Evolutionary conservation across 495 filamentous ascomycete species (phyloP).

Genomic region (Penicillium manginii): DNA sequence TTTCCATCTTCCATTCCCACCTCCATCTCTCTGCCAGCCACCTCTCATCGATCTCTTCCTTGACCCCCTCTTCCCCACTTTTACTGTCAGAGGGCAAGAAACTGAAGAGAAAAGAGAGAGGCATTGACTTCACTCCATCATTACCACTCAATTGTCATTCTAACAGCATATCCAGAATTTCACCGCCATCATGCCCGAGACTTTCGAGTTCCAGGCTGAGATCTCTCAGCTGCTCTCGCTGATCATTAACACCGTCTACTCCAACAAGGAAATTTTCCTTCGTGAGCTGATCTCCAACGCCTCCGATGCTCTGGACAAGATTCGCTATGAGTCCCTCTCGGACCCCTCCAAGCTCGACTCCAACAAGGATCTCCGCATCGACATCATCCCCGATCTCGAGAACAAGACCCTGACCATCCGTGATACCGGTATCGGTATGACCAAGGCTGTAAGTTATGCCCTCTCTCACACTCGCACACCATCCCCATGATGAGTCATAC

Average conservation of each 20-base stretch:
- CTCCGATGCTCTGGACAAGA: conserved; percentile 99
- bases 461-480: background rate
- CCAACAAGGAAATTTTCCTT: conserved; percentile 99
- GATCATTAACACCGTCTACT: conserved; percentile 99
- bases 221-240: conserved; percentile 99
- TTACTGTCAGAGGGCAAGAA: background rate
- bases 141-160: background rate
- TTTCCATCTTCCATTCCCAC: conserved; percentile 1
- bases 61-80: background rate
- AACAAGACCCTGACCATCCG: conserved; percentile 95
- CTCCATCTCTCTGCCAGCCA: too few relatives aligned
- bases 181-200: conserved; percentile 79
- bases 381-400: conserved; percentile 96
- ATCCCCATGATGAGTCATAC: background rate
- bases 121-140: background rate
- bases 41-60: background rate
- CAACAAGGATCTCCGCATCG: conserved; percentile 95
- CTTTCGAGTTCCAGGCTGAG: conserved; percentile 99
- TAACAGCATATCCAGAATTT: background rate
- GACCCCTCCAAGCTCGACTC: conserved; percentile 96
- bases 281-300: conserved; percentile 97
- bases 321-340: conserved; percentile 96
- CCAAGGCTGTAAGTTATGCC: conserved; percentile 84
- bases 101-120: background rate
- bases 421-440: conserved; percentile 99